These are phyloP conservation scores for Geoglossum cookeanum DNA, from an alignment of 2,329 filamentous ascomycete species.

Conservation along the genomic window DNA sequence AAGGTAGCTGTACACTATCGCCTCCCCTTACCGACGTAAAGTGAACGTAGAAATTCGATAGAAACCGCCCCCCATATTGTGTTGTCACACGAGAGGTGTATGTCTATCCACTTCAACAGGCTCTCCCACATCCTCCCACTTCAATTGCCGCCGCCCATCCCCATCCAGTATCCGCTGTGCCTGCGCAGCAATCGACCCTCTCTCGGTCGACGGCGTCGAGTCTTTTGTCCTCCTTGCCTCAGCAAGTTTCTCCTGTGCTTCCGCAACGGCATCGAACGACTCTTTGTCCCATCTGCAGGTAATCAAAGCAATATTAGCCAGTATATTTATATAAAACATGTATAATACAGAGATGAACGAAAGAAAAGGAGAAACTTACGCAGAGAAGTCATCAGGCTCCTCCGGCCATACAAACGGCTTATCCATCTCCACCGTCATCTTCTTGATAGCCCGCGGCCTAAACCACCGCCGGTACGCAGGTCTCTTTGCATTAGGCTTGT, in stretches of 20 bases:
- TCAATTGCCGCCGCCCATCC: slow-evolving; percentile 23
- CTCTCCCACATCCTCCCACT: slow-evolving; percentile 1
- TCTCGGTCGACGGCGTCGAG: slow-evolving; percentile 23
- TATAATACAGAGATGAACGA: slow-evolving; percentile 4
- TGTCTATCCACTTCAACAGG: slow-evolving; percentile 4
- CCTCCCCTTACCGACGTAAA: neutral
- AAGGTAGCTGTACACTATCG: too few species aligned
- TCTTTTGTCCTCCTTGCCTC: slow-evolving; percentile 17
- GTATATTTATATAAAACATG: too few species aligned
- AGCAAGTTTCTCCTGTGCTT: slow-evolving; percentile 20
- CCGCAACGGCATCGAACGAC: slow-evolving; percentile 32
- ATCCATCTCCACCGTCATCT: slow-evolving; percentile 83
- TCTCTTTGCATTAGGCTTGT: slow-evolving; percentile 21
- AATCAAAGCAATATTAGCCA: too few species aligned
- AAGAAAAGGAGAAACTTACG: slow-evolving; percentile 24
- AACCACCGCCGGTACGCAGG: slow-evolving; percentile 36
- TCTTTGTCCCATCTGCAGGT: slow-evolving; percentile 38
- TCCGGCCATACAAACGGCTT: slow-evolving; percentile 79
- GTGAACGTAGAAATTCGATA: neutral
- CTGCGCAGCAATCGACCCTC: slow-evolving; percentile 34
- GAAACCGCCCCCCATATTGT: neutral
- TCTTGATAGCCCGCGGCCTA: slow-evolving; percentile 59
- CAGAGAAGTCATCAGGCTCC: slow-evolving; percentile 38
- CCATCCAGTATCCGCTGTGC: slow-evolving; percentile 43
- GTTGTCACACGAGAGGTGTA: neutral